Evolutionary conservation across 768 basidiomycete genomes (phyloP), one percentile per base, ranked within the genome.

Genomic region (Clathrus columnatus): DNA sequence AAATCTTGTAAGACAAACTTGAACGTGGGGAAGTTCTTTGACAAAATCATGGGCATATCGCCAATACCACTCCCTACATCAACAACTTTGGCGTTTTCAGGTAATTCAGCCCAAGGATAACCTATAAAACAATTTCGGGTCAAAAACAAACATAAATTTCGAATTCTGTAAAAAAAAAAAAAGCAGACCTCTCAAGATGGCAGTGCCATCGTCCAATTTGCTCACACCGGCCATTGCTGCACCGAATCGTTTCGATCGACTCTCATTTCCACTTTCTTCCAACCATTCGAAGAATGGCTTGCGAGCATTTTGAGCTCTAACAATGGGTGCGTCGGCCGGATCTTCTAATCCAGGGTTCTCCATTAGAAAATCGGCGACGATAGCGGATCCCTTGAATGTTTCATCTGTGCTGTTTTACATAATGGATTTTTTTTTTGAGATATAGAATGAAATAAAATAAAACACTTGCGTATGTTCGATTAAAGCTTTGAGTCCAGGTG

Each of bases 21-120:
- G 30, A 60, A n/a, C 4, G 54, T 30, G 2, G 57, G 54, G 7
- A 43, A 26, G 1, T 17, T 8, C 18, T 54, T 18, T 1, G 57
- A 41, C 5, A 63, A 23, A 21, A 26, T 17, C 11, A 59, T 45
- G 0, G 57, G 18, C 17, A 51, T 53, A 21, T 26, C 21, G 0
- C 62, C 62, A 17, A 60, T 28, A 0, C 62, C 62, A 1, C 57
- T 56, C 0, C 62, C 62, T 16, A 61, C 61, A 29, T 61, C 62
- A 26, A 63, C 59, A 43, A 63, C 32, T 0, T 30, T 20, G 1
- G 43, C 54, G 7, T 44, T 56, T 30, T 49, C 23, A 4, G 36
- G 41, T 16, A 61, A 41, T 0, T 14, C 44, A 14, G 11, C 49
- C 49, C 49, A 50, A 29, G 26, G 17, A 29, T 50, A 50, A 29